phyloP scores from a whole-genome alignment of 139 green algal species.

The Chlorella sp. region DNA sequence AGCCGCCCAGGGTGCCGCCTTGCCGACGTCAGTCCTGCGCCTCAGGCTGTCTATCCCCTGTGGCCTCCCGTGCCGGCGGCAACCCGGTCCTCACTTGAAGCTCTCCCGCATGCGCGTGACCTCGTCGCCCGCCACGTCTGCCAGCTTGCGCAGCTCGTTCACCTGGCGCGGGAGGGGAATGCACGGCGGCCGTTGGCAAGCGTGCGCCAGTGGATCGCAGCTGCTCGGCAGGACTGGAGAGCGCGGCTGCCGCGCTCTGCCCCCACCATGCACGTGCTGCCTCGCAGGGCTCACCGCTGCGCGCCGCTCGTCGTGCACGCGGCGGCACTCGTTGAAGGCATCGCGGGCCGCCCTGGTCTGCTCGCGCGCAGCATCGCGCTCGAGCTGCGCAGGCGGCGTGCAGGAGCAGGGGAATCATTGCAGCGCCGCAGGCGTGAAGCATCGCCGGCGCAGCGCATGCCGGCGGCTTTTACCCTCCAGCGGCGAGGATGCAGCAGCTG shows the following conservation, averaged over 20 bases:
- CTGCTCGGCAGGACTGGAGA: too few relatives aligned
- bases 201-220: too few relatives aligned
- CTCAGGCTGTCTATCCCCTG: too few relatives aligned
- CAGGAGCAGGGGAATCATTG: not conserved
- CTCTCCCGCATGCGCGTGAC: constrained; percentile 19
- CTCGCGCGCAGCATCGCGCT: constrained; percentile 32
- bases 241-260: too few relatives aligned
- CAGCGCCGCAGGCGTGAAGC: not conserved
- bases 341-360: constrained; percentile 26
- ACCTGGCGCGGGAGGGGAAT: too few relatives aligned
- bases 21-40: too few relatives aligned
- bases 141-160: constrained; percentile 31
- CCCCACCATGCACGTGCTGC: too few relatives aligned
- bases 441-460: not conserved
- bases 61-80: too few relatives aligned
- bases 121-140: not conserved
- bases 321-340: constrained; percentile 21
- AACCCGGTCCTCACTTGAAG: constrained; percentile 20
- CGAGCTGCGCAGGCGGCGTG: constrained; percentile 17
- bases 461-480: not conserved
- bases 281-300: too few relatives aligned
- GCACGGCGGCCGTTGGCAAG: too few relatives aligned
- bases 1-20: too few relatives aligned
- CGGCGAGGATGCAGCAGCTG: not conserved
- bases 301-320: too few relatives aligned